Conservation (phyloP, 2,329 filamentous ascomycete species). For the Rhinocladiella mackenziei region DNA sequence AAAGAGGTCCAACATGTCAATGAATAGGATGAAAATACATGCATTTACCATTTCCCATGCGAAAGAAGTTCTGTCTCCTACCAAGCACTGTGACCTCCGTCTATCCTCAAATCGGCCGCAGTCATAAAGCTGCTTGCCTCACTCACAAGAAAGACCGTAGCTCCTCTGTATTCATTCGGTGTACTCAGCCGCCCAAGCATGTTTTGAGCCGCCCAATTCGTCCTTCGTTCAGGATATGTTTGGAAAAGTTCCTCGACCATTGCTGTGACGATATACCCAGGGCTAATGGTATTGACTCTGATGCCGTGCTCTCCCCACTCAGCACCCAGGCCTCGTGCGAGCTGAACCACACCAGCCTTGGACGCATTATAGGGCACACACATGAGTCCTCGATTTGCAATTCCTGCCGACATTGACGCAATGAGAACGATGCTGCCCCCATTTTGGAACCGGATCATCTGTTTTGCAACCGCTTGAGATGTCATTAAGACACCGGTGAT, state of each 20-base stretch:
- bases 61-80: too few species aligned
- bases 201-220: slow-evolving; percentile 75
- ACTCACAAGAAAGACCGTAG: slow-evolving; percentile 45
- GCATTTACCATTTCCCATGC: too few species aligned
- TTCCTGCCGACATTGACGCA: slow-evolving; percentile 58
- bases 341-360: slow-evolving; percentile 48
- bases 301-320: slow-evolving; percentile 47
- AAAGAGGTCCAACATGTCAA: too few species aligned
- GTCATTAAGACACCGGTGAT: slow-evolving; percentile 62
- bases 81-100: slow-evolving; percentile 54
- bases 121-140: slow-evolving; percentile 54
- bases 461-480: slow-evolving; percentile 57
- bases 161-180: slow-evolving; percentile 64
- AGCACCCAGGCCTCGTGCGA: slow-evolving; percentile 44
- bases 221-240: slow-evolving; percentile 11
- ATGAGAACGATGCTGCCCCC: slow-evolving; percentile 61
- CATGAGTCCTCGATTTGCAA: slow-evolving; percentile 50
- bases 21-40: too few species aligned
- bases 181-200: slow-evolving; percentile 69
- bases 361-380: slow-evolving; percentile 49
- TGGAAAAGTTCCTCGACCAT: slow-evolving; percentile 44
- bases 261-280: slow-evolving; percentile 46
- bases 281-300: slow-evolving; percentile 47
- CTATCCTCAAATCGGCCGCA: slow-evolving; percentile 51
- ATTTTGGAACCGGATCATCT: slow-evolving; percentile 57